Evolutionary conservation across 352 stramenopile genomes (phyloP).

Genomic region (Pythium aquatile): DNA sequence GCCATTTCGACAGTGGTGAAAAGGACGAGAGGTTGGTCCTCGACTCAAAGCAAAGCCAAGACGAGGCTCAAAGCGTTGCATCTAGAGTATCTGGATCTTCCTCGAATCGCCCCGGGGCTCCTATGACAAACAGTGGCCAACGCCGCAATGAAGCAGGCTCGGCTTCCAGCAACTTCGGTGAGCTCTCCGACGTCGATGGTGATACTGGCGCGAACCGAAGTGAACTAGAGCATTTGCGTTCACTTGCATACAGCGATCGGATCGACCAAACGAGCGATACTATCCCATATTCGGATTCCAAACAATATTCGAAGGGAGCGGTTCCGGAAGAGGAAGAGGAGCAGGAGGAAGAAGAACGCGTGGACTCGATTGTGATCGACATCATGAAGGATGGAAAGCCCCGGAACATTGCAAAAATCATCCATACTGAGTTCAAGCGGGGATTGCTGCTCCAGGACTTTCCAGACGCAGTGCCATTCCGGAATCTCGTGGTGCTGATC

Average conservation of each 20-base stretch:
- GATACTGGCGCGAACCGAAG: neutral
- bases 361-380: conserved; percentile 46
- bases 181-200: neutral
- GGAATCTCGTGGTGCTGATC: conserved; percentile 59
- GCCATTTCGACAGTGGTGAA: neutral
- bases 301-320: neutral
- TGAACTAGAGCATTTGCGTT: conserved; percentile 3
- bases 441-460: conserved; percentile 48
- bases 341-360: conserved; percentile 32
- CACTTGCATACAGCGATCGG: neutral
- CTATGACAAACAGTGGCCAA: neutral
- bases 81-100: conserved; percentile 5
- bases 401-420: conserved; percentile 47
- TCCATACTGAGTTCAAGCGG: conserved; percentile 48
- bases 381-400: conserved; percentile 57
- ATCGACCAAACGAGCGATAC: neutral
- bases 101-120: neutral
- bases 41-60: conserved; percentile 16
- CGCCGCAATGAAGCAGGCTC: neutral
- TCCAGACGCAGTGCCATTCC: conserved; percentile 47
- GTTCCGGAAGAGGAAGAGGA: conserved; percentile 34
- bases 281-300: neutral
- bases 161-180: neutral
- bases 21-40: conserved; percentile 3
- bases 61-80: conserved; percentile 2